phyloP scores from a whole-genome alignment of 345 rosid species.

The Microthlaspi erraticum region DNA sequence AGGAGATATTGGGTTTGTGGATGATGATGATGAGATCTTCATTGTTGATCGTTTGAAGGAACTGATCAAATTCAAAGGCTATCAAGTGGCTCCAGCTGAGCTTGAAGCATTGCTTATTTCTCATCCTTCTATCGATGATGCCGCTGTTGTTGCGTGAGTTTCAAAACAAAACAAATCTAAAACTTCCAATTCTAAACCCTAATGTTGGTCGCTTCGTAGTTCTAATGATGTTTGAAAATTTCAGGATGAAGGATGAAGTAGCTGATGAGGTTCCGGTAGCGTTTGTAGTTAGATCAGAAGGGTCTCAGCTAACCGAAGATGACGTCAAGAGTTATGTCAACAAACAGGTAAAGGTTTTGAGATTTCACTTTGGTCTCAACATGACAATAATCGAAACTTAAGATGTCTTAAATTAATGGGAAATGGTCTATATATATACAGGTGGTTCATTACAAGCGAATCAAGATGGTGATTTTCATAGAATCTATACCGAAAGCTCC shows the following conservation, averaged over 20 bases:
- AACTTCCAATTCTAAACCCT: neutral
- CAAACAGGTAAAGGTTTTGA: constrained; percentile 60
- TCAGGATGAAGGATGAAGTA: constrained; percentile 81
- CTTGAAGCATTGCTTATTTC: constrained; percentile 66
- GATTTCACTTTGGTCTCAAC: neutral
- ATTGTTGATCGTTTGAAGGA: constrained; percentile 78
- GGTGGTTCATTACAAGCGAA: constrained; percentile 78
- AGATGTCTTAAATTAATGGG: neutral
- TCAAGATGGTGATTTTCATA: constrained; percentile 56
- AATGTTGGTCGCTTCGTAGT: neutral
- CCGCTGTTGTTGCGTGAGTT: constrained; percentile 70
- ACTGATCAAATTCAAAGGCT: constrained; percentile 73
- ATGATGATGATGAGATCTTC: constrained; percentile 64
- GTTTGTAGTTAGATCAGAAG: constrained; percentile 68
- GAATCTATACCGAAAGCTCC: constrained; percentile 78
- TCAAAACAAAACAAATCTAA: neutral
- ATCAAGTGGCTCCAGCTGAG: constrained; percentile 82
- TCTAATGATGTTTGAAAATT: constrained; percentile 9
- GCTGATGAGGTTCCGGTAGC: constrained; percentile 90
- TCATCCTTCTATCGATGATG: constrained; percentile 57
- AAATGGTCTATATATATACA: constrained; percentile 29
- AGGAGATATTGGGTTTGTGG: constrained; percentile 69
- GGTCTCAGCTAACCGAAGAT: constrained; percentile 68
- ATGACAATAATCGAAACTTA: neutral
- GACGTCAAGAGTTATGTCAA: constrained; percentile 74